Evolutionary conservation across 2,329 filamentous ascomycete genomes (phyloP), one percentile per base, ranked within the genome.

Genomic region (Epichloe typhina): DNA sequence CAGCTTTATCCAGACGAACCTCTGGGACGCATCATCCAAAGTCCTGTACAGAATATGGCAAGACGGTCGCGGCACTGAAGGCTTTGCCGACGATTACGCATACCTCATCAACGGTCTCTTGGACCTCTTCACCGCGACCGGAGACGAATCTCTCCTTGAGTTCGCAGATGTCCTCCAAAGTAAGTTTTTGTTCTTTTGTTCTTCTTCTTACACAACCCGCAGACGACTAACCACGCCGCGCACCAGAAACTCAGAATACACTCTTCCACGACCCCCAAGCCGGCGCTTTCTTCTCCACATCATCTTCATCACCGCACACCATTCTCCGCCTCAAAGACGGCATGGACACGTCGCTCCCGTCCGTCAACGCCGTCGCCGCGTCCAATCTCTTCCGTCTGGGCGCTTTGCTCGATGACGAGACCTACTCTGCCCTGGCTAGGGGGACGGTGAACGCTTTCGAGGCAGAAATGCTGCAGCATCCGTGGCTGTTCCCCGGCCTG

Each of bases 21-120:
- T 97, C 1, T 96, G 87, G 73, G 80, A 91, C 55, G 63, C 72
- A 8, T 58, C 71, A 0, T 74, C 72, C 0, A 77, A 78, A 45
- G 76, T 77, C 3, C 69, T 97, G 15, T 86, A 83, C 62, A 79
- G 90, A 47, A 80, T 91, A 41, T 94, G 84, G 67, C 80, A 81
- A 33, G 79, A 83, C 54, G 75, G 79, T 56, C 71, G 80, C 8
- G 82, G 83, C 31, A 73, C 80, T 17, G 73, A 75, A 39, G 90
- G 80, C 0, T 95, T 97, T 66, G 88, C 91, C 1, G 93, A 97
- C 59, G 93, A 98, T 68, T 97, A 97, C 62, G 88, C 91, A 3
- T 95, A 91, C 65, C 66, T 97, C 40, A 86, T 89, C 47, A 80
- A 84, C 47, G 91, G 89, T 0, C 72, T 96, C 1, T 71, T 97